A percentile compares a stretch with the other conserved stretches of the same genome.
These are phyloP conservation scores for Mortierella sp. DNA, from an alignment of 371 early-diverging fungal species.

Conservation along the genomic window DNA sequence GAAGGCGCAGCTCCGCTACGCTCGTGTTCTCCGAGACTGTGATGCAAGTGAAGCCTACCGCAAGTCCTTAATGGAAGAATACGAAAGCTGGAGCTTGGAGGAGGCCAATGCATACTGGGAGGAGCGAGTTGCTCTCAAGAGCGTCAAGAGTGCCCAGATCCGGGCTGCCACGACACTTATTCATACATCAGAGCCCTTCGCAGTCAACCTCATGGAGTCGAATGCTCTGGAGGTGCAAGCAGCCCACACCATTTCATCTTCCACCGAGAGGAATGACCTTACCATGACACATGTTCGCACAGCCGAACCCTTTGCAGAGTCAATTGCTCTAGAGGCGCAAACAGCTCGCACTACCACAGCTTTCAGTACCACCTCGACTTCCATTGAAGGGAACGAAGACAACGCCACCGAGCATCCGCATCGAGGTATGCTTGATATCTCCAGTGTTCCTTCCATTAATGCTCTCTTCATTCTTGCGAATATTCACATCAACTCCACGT, in stretches of 20 bases:
- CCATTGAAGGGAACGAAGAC: not conserved
- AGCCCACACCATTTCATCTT: not conserved
- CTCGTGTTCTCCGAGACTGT: too few relatives aligned
- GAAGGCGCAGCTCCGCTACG: too few relatives aligned
- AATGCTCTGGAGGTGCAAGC: not conserved
- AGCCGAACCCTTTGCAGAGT: too few relatives aligned
- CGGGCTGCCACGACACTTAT: not conserved
- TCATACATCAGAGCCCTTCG: constrained; percentile 1
- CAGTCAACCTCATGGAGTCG: constrained; percentile 1
- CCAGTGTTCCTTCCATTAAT: not conserved
- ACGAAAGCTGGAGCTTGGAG: too few relatives aligned
- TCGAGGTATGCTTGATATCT: constrained; percentile 3
- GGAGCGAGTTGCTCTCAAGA: not conserved
- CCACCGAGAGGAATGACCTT: not conserved
- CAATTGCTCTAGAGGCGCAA: too few relatives aligned
- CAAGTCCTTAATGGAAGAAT: too few relatives aligned
- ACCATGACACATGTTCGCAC: too few relatives aligned
- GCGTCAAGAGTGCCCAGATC: constrained; percentile 2
- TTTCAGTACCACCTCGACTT: too few relatives aligned
- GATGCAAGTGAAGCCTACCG: too few relatives aligned
- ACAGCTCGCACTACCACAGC: too few relatives aligned
- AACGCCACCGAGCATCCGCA: not conserved
- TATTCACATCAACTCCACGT: not conserved
- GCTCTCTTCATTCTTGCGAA: not conserved
- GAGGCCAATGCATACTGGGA: not conserved